Conservation (phyloP, 169 alveolate species). For the Cyclospora cayetanensis region DNA sequence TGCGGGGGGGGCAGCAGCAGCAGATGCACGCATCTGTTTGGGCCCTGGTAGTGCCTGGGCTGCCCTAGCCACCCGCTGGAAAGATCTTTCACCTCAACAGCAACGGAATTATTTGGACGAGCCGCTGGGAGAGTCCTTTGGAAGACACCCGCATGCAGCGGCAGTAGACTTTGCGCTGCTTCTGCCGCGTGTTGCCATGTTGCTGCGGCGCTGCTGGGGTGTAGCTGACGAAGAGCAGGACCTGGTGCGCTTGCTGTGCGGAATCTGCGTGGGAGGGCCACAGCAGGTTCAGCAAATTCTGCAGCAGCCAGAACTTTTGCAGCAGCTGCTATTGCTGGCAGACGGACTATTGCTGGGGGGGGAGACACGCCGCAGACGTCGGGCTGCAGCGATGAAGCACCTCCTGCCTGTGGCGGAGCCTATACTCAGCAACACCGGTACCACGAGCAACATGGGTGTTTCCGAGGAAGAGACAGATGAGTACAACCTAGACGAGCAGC, state of each 20-base stretch:
- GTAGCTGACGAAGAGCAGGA: constrained; percentile 52
- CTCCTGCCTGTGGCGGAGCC: constrained; percentile 32
- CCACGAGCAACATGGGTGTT: constrained; percentile 15
- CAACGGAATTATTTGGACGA: not conserved
- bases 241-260: constrained; percentile 35
- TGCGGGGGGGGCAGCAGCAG: constrained; percentile 50
- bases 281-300: constrained; percentile 48
- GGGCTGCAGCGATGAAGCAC: not conserved
- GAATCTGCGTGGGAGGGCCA: constrained; percentile 16
- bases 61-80: constrained; percentile 47
- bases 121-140: constrained; percentile 37
- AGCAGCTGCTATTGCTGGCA: constrained; percentile 47
- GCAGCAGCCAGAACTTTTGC: constrained; percentile 35
- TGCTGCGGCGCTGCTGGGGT: constrained; percentile 50
- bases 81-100: constrained; percentile 19
- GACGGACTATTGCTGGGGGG: constrained; percentile 6
- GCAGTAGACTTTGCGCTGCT: constrained; percentile 36
- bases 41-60: constrained; percentile 51
- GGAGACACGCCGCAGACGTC: constrained; percentile 4
- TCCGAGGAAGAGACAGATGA: not conserved
- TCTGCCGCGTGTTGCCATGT: constrained; percentile 46
- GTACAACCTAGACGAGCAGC: constrained; percentile 9
- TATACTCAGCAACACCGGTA: constrained; percentile 12
- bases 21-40: constrained; percentile 7
- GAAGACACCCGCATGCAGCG: constrained; percentile 63